Base-by-base conservation (phyloP, 2,329 filamentous ascomycete genomes). In the Arthrinium puccinioides region DNA sequence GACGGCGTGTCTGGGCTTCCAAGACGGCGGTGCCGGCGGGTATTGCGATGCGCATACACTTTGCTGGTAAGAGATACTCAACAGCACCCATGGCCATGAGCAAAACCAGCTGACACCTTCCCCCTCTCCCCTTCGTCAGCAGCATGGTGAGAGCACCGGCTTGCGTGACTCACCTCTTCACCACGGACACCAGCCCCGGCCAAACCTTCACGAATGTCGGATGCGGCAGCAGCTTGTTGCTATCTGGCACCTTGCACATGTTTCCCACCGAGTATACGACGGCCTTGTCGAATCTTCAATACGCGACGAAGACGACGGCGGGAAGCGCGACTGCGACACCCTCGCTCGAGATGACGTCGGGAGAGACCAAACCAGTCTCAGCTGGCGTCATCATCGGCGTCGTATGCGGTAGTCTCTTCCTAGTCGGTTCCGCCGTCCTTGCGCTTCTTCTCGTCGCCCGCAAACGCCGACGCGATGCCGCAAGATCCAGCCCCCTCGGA, bases 211-310 rank as follows among this genome's bases (percentile, higher is more conserved):
- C 49, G 9, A 43, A 51, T 35, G 40, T 57, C 3, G 44, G 44
- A 29, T 57, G 55, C 27, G 46, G 52, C 21, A 38, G 44, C 18
- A 37, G 45, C 7, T 33, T 42, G 4, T 42, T 42, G 7, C n/a
- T n/a, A n/a, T 52, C 48, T 30, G 53, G 49, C 16, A 44, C 55
- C 36, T 32, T 57, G 37, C 53, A 47, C 27, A 52, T 53, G 1
- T 51, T 44, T 18, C 54, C 54, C 4, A 50, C 48, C 6, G 51
- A 51, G 19, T 23, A 48, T n/a, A 42, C 47, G 14, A 45, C 38
- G 32, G 39, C 39, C 4, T 32, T 40, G 25, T 39, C 36, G n/a
- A 18, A 11, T 23, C 36, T 16, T 21, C 42, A 11, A 11, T 32
- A 24, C 32, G 33, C 11, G 18, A 28, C 11, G 10, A 34, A 7